Base-by-base conservation (phyloP, 768 basidiomycete species). In the Pholiota conissans region DNA sequence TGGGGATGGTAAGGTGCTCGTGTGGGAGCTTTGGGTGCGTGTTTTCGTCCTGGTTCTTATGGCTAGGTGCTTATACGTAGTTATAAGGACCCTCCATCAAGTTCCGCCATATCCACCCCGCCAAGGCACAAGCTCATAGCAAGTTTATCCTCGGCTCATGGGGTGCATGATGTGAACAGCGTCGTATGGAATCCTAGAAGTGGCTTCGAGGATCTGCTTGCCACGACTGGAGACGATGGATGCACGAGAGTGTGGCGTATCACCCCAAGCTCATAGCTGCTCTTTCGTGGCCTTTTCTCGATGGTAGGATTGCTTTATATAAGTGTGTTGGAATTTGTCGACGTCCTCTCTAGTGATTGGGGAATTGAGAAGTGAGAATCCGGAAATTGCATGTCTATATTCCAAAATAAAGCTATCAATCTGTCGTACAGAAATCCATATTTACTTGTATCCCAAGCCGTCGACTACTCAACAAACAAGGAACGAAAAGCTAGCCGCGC, bases 221-320 rank as follows among this genome's bases (percentile, higher is more conserved):
- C 90, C 1, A 93, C 89, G 2, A 83, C 87, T 4, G 94, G 91
- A 0, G 96, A 99, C 67, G 96, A 98, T 69, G 91, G 93, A 7
- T 68, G 76, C 28, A 80, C 90, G 13, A 85, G 83, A 64, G 80
- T 98, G n/a, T 99, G 95, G 96, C 80, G 58, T 50, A 49, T 73
- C 10, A 52, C 60, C 14, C 60, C 60, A 7, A 24, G 22, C 20
- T 13, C 42, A 24, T 45, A 45, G 42, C 42, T 24, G 22, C n/a
- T n/a, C n/a, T n/a, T n/a, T n/a, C n/a, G n/a, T n/a, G n/a, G n/a
- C n/a, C n/a, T n/a, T n/a, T n/a, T n/a, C n/a, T n/a, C n/a, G n/a
- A n/a, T n/a, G n/a, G n/a, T n/a, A n/a, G n/a, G n/a, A n/a, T n/a
- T n/a, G n/a, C n/a, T n/a, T n/a, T n/a, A n/a, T n/a, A n/a, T n/a